Conservation (phyloP, 305 asterid genomes). For the Salvia sclarea region DNA sequence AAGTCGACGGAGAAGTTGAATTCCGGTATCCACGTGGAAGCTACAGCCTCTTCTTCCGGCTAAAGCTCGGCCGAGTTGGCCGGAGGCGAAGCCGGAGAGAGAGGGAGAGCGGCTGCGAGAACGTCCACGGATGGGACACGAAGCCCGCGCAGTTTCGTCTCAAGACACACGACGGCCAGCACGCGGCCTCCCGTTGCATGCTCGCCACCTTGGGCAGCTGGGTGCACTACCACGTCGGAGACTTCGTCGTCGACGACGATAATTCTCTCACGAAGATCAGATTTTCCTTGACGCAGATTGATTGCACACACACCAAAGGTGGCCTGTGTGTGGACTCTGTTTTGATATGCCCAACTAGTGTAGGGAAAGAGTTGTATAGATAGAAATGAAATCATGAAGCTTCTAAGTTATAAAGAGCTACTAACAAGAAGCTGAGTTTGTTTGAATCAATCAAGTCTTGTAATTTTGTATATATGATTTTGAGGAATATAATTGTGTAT, state of each 20-base stretch:
- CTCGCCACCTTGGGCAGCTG: constrained; percentile 68
- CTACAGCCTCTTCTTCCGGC: constrained; percentile 71
- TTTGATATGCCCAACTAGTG: constrained; percentile 54
- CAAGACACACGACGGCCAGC: constrained; percentile 60
- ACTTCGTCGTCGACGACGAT: constrained; percentile 57
- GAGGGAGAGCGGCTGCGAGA: constrained; percentile 40
- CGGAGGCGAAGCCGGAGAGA: constrained; percentile 51
- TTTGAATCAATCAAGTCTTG: constrained; percentile 22
- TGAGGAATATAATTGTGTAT: neutral
- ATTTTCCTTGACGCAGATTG: constrained; percentile 72
- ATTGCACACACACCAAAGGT: constrained; percentile 88
- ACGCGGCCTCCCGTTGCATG: constrained; percentile 42
- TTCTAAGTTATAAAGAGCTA: neutral
- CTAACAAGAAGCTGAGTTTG: neutral
- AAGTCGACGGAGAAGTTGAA: constrained; percentile 69
- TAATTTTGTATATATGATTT: constrained; percentile 23
- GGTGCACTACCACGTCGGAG: constrained; percentile 72
- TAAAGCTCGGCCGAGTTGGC: constrained; percentile 59
- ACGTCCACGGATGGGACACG: constrained; percentile 80
- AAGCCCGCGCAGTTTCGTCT: constrained; percentile 73
- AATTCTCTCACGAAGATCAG: constrained; percentile 45
- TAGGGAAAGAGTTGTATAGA: constrained; percentile 47
- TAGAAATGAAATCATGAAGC: constrained; percentile 33
- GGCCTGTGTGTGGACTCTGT: constrained; percentile 81
- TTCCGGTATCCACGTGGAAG: constrained; percentile 71